phyloP scores from a whole-genome alignment of 805 yeast species.

The Kurtzmaniella cleridarum region DNA sequence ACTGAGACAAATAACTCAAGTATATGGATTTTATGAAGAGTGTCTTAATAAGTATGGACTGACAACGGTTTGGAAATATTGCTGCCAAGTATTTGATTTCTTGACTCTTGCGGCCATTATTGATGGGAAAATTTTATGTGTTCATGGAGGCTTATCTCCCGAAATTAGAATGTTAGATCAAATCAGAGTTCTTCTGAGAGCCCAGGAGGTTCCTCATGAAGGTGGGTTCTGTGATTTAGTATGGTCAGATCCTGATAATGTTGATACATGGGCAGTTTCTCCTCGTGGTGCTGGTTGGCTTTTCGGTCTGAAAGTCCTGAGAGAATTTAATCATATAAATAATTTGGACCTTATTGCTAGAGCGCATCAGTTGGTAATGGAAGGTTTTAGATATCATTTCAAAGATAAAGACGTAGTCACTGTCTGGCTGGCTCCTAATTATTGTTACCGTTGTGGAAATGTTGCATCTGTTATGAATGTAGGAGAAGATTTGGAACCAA shows the following conservation, averaged over 20 bases:
- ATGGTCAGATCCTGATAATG: conserved; percentile 98
- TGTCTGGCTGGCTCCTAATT: conserved; percentile 97
- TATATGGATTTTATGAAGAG: conserved; percentile 95
- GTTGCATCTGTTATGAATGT: conserved; percentile 98
- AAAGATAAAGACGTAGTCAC: conserved; percentile 95
- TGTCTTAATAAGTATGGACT: conserved; percentile 90
- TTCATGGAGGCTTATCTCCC: conserved; percentile 96
- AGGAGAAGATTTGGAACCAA: conserved; percentile 79
- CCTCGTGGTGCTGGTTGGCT: conserved; percentile 99
- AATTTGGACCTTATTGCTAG: conserved; percentile 84
- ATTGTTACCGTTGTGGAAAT: conserved; percentile 96
- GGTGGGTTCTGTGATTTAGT: conserved; percentile 97
- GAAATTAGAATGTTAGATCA: conserved; percentile 97
- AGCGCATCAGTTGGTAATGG: conserved; percentile 98
- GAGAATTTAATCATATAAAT: conserved; percentile 95
- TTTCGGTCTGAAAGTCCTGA: conserved; percentile 87
- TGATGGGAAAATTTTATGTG: conserved; percentile 91
- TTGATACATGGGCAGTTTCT: conserved; percentile 96
- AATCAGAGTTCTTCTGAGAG: conserved; percentile 87
- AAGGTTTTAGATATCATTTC: conserved; percentile 94
- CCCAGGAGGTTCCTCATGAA: conserved; percentile 98
- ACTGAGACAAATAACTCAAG: conserved; percentile 96
- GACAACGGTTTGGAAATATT: conserved; percentile 92
- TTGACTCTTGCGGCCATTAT: conserved; percentile 91
- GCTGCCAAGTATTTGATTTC: conserved; percentile 94